These are phyloP conservation scores for Hypoxylon lienhwacheense DNA, from an alignment of 495 filamentous ascomycete species.

Conservation along the genomic window DNA sequence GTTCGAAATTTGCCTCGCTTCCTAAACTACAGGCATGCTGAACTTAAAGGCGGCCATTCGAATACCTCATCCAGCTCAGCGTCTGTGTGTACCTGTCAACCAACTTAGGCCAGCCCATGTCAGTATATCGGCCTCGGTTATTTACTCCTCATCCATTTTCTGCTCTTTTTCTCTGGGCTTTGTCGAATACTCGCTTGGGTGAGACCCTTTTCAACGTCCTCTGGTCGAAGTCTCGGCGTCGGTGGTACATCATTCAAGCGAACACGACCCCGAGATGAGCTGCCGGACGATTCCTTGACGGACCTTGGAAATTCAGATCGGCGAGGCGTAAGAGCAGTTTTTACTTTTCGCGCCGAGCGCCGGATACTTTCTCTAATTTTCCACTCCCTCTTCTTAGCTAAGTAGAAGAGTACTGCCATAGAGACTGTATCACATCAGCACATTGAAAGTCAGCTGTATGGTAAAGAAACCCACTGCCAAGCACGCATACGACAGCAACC, in stretches of 20 bases:
- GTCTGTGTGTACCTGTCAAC: conserved; percentile 5
- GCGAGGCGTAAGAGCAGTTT: conserved; percentile 56
- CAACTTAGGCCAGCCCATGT: background rate
- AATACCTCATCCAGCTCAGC: conserved; percentile 1
- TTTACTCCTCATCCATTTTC: conserved; percentile 44
- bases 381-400: conserved; percentile 62
- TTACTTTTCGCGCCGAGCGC: conserved; percentile 55
- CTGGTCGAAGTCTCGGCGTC: conserved; percentile 49
- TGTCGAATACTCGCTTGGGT: conserved; percentile 33
- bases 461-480: conserved; percentile 54
- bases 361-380: conserved; percentile 56
- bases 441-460: background rate
- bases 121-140: conserved; percentile 28
- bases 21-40: conserved; percentile 21
- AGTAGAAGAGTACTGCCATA: conserved; percentile 53
- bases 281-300: conserved; percentile 45
- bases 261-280: conserved; percentile 39
- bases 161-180: conserved; percentile 32
- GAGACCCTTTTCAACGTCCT: conserved; percentile 56
- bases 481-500: conserved; percentile 57
- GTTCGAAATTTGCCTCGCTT: too few relatives aligned
- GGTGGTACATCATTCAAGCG: conserved; percentile 55
- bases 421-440: conserved; percentile 44
- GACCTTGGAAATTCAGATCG: conserved; percentile 58
- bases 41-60: conserved; percentile 7